phyloP scores from a whole-genome alignment of 768 basidiomycete species.

The Amanita thiersii region DNA sequence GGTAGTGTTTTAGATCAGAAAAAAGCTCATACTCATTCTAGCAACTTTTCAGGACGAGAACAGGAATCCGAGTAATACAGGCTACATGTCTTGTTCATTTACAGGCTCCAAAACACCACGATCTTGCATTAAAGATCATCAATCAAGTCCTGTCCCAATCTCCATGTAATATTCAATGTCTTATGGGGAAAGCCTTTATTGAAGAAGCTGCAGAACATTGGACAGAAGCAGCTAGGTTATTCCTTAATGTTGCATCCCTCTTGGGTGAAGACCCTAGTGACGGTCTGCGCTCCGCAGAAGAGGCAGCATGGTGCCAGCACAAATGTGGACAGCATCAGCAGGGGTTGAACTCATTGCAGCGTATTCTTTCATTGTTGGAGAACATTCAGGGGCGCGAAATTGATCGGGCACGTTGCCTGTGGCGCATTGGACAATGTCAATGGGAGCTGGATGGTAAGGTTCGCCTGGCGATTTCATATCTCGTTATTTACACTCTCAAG shows the following conservation, averaged over 20 bases:
- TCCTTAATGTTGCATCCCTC: constrained; percentile 47
- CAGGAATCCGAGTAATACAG: constrained; percentile 63
- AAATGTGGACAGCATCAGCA: constrained; percentile 39
- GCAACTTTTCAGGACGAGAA: constrained; percentile 41
- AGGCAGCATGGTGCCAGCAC: constrained; percentile 77
- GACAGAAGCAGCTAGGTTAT: constrained; percentile 55
- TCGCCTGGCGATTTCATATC: neutral
- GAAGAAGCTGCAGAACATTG: constrained; percentile 57
- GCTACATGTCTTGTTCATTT: constrained; percentile 76
- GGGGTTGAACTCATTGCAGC: constrained; percentile 40
- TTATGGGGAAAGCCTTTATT: constrained; percentile 74
- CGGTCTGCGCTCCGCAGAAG: constrained; percentile 65
- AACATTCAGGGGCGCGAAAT: constrained; percentile 35
- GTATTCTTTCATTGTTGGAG: constrained; percentile 37
- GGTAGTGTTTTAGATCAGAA: too few relatives aligned
- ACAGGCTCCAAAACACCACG: constrained; percentile 86
- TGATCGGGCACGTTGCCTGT: constrained; percentile 75
- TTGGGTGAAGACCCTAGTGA: constrained; percentile 35
- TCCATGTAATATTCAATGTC: constrained; percentile 51
- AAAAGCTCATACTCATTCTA: too few relatives aligned
- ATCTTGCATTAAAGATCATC: constrained; percentile 65
- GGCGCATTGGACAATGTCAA: constrained; percentile 73
- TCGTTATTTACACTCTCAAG: constrained; percentile 21
- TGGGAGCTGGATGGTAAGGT: constrained; percentile 66
- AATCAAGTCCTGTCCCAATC: constrained; percentile 60